phyloP scores from a whole-genome alignment of 495 filamentous ascomycete species.

The Aspergillus heteromorphus region DNA sequence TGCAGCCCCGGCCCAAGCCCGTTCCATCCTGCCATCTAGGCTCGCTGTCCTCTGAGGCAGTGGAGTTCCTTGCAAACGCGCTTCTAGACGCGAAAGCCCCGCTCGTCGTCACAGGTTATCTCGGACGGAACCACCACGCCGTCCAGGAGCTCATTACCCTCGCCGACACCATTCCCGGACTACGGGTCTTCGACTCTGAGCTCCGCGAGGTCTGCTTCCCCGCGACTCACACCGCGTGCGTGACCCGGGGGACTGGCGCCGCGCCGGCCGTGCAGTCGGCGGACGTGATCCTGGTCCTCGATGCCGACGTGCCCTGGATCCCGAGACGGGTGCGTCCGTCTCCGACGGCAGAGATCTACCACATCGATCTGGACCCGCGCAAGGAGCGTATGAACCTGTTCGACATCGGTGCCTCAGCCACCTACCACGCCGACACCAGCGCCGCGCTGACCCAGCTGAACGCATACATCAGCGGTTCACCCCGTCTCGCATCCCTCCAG shows the following conservation, averaged over 20 bases:
- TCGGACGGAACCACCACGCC: slow-evolving; percentile 20
- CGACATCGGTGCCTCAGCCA: slow-evolving; percentile 13
- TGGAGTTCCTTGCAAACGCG: slow-evolving; percentile 14
- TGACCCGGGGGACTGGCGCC: slow-evolving; percentile 16
- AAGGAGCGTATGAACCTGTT: slow-evolving; percentile 24
- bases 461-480: slow-evolving; percentile 7
- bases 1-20: slow-evolving; percentile 6
- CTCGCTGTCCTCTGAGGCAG: slow-evolving; percentile 8
- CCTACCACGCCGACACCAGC: slow-evolving; percentile 15
- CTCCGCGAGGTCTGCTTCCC: slow-evolving; percentile 20
- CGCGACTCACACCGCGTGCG: slow-evolving; percentile 18
- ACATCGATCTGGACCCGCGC: slow-evolving; percentile 26
- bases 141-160: slow-evolving; percentile 17
- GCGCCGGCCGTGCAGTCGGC: slow-evolving; percentile 14
- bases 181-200: slow-evolving; percentile 19
- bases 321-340: slow-evolving; percentile 16
- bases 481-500: background rate
- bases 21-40: slow-evolving; percentile 8
- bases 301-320: slow-evolving; percentile 30
- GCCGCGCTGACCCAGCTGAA: slow-evolving; percentile 14
- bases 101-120: slow-evolving; percentile 22
- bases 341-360: slow-evolving; percentile 17
- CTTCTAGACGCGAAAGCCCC: slow-evolving; percentile 19
- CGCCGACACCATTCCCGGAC: slow-evolving; percentile 16
- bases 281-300: slow-evolving; percentile 22